These are phyloP conservation scores for Phytophthora capsici DNA, from an alignment of 352 stramenopile genomes.

Conservation along the genomic window DNA sequence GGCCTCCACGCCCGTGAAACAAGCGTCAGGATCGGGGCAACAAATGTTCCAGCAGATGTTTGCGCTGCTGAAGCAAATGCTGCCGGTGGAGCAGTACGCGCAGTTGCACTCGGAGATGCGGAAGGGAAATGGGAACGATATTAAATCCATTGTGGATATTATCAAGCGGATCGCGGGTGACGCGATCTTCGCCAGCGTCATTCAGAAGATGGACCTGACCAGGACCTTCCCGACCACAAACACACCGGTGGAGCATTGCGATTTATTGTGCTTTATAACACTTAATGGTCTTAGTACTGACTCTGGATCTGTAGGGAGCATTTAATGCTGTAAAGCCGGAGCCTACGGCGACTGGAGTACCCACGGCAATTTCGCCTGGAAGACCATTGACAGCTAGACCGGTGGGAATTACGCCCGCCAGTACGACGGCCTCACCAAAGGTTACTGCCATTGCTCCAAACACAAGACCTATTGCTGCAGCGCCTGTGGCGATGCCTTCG, in stretches of 20 bases:
- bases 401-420: constrained; percentile 4
- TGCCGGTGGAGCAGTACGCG: constrained; percentile 84
- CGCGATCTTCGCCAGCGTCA: constrained; percentile 80
- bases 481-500: constrained; percentile 34
- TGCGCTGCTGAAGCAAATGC: constrained; percentile 82
- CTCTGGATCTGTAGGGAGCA: constrained; percentile 18
- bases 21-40: constrained; percentile 65
- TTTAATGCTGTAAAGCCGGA: constrained; percentile 45
- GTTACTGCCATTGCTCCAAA: constrained; percentile 38
- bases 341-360: constrained; percentile 17
- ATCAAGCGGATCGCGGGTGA: constrained; percentile 88
- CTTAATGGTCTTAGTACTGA: neutral
- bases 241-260: constrained; percentile 15
- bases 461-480: constrained; percentile 38
- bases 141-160: constrained; percentile 89
- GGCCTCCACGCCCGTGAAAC: constrained; percentile 36
- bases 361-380: constrained; percentile 34
- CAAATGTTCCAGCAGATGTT: constrained; percentile 92
- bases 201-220: constrained; percentile 85
- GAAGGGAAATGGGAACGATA: constrained; percentile 85
- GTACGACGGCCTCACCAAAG: constrained; percentile 22
- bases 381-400: constrained; percentile 39
- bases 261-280: neutral
- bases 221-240: constrained; percentile 58
- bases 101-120: constrained; percentile 83